phyloP scores from a whole-genome alignment of 2,329 filamentous ascomycete genomes.

The Pseudogymnoascus sp. region DNA sequence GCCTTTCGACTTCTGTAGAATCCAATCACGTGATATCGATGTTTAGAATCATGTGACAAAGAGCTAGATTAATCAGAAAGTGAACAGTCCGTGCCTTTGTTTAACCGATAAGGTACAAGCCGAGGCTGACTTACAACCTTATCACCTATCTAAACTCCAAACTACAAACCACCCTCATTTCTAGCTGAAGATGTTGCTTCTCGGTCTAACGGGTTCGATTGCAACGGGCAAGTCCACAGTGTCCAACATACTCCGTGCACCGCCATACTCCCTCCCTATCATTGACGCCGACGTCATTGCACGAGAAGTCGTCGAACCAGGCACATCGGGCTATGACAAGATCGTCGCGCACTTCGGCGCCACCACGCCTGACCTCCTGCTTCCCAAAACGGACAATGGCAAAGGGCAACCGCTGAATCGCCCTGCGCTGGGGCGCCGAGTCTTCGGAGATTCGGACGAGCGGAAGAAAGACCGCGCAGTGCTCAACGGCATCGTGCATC shows the following conservation, averaged over 20 bases:
- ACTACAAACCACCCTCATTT: background rate
- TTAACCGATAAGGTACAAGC: too few relatives aligned
- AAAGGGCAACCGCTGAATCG: constrained; percentile 73
- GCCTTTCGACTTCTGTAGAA: too few relatives aligned
- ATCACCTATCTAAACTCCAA: background rate
- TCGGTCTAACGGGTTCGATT: constrained; percentile 93
- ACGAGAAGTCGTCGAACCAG: constrained; percentile 88
- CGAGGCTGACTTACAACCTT: background rate
- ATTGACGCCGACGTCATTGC: constrained; percentile 92
- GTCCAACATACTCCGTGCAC: constrained; percentile 67
- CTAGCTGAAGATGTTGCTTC: constrained; percentile 64
- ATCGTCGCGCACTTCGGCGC: constrained; percentile 77
- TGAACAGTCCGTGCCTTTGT: too few relatives aligned
- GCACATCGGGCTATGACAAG: constrained; percentile 71
- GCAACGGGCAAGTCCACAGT: constrained; percentile 98
- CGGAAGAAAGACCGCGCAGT: constrained; percentile 62
- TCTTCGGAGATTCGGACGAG: constrained; percentile 75
- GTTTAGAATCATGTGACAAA: too few relatives aligned
- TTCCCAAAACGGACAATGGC: constrained; percentile 47
- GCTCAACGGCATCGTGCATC: constrained; percentile 87
- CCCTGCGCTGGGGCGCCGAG: constrained; percentile 71
- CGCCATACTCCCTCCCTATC: constrained; percentile 80
- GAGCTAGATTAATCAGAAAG: too few relatives aligned
- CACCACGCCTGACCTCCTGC: constrained; percentile 76
- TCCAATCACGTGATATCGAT: too few relatives aligned